Percentiles rank a stretch among this genome's conserved stretches.
These are phyloP conservation scores for Trametes punicea DNA, from an alignment of 768 basidiomycete species.

Conservation along the genomic window DNA sequence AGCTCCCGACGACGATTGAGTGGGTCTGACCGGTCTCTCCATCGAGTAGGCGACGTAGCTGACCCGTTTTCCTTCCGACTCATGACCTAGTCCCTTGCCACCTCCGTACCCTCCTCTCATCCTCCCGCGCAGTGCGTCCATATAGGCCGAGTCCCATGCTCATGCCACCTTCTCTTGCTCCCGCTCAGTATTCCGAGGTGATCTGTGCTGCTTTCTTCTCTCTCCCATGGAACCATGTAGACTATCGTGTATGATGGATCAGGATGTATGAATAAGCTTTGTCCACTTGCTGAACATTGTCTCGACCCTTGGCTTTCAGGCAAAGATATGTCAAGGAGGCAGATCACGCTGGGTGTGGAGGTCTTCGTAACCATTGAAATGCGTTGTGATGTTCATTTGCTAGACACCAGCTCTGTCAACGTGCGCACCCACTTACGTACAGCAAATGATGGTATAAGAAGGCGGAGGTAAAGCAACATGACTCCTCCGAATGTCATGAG, in stretches of 20 bases:
- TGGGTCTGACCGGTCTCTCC: constrained; percentile 9
- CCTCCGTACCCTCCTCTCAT: background rate
- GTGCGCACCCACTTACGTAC: too few relatives aligned
- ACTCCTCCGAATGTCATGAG: too few relatives aligned
- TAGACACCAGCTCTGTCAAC: too few relatives aligned
- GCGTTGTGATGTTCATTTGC: too few relatives aligned
- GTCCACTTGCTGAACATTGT: background rate
- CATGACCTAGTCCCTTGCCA: background rate
- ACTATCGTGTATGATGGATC: background rate
- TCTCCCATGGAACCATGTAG: too few relatives aligned
- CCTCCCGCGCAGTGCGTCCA: background rate
- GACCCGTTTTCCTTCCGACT: background rate
- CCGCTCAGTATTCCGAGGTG: background rate
- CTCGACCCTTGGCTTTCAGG: too few relatives aligned
- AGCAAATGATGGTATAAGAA: too few relatives aligned
- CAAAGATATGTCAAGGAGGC: too few relatives aligned
- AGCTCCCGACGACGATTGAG: constrained; percentile 40
- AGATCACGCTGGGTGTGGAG: too few relatives aligned
- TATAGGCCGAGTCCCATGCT: background rate
- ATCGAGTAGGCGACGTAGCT: background rate
- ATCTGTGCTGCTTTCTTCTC: background rate
- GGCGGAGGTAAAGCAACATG: too few relatives aligned
- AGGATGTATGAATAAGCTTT: background rate
- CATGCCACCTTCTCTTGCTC: background rate
- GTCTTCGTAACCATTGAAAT: too few relatives aligned